A percentile compares a stretch with the other conserved stretches of the same genome.
phyloP scores from a whole-genome alignment of 2,329 filamentous ascomycete genomes.

The Cephalotrichum gorgonifer region DNA sequence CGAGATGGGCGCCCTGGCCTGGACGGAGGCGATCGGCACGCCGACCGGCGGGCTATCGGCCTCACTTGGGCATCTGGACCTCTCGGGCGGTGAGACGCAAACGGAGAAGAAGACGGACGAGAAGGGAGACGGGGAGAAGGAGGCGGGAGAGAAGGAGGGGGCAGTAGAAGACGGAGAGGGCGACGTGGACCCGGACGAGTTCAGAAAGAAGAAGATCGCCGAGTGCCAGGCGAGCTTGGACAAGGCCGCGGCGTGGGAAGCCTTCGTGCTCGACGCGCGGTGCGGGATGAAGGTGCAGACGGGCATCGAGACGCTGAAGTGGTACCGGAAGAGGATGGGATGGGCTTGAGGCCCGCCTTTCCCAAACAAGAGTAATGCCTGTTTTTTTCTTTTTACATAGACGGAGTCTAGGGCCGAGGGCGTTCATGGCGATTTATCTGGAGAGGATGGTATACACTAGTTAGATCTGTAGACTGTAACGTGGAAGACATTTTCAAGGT shows the following conservation, averaged over 20 bases:
- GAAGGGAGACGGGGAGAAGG: background rate
- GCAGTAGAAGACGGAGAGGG: constrained; percentile 11
- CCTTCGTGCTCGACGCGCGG: constrained; percentile 62
- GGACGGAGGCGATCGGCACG: constrained; percentile 55
- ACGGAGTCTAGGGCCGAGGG: too few relatives aligned
- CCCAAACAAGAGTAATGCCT: too few relatives aligned
- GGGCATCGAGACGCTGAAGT: constrained; percentile 53
- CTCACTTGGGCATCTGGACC: too few relatives aligned
- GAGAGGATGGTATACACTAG: too few relatives aligned
- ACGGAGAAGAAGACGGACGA: background rate
- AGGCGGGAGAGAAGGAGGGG: constrained; percentile 13
- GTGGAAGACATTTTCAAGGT: too few relatives aligned
- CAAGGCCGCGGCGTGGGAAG: constrained; percentile 59
- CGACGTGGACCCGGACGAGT: constrained; percentile 21
- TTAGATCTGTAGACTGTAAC: too few relatives aligned
- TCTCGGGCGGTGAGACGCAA: background rate
- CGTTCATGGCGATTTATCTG: too few relatives aligned
- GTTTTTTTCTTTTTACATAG: too few relatives aligned
- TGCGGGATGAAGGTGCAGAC: constrained; percentile 65
- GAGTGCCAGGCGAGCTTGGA: constrained; percentile 57
- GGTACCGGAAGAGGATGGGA: constrained; percentile 35
- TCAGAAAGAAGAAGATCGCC: constrained; percentile 37
- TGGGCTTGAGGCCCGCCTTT: constrained; percentile 11
- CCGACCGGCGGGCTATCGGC: too few relatives aligned
- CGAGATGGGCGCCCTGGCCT: constrained; percentile 74